Conservation (phyloP, 2,329 filamentous ascomycete genomes). For the Penicillium sp. region DNA sequence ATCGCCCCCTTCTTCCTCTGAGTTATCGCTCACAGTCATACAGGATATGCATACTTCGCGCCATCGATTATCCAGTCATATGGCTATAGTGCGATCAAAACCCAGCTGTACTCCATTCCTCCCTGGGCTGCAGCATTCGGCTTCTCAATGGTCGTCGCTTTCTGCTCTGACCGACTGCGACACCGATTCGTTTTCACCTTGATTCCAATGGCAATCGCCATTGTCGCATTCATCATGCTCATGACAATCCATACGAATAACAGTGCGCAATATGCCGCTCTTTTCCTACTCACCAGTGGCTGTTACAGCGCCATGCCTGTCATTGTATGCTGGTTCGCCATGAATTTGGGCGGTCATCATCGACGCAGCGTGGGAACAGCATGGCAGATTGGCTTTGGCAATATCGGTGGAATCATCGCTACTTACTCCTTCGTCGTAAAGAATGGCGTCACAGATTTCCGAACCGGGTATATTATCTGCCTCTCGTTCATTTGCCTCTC, state of each 20-base stretch:
- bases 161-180: constrained; percentile 64
- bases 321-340: constrained; percentile 78
- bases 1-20: background rate
- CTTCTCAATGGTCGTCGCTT: constrained; percentile 74
- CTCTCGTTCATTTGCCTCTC: constrained; percentile 71
- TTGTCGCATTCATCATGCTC: constrained; percentile 74
- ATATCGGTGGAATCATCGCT: constrained; percentile 73
- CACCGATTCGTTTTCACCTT: constrained; percentile 76
- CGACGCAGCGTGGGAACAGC: constrained; percentile 68
- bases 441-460: constrained; percentile 65
- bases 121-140: constrained; percentile 72
- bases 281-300: constrained; percentile 79
- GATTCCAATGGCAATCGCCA: constrained; percentile 64
- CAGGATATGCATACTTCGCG: constrained; percentile 70
- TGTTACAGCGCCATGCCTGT: constrained; percentile 88
- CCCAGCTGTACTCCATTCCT: constrained; percentile 53
- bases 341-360: constrained; percentile 73
- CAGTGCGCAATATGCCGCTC: constrained; percentile 68
- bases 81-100: constrained; percentile 56
- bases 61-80: constrained; percentile 69
- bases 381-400: constrained; percentile 77
- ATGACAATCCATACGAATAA: constrained; percentile 63
- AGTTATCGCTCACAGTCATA: constrained; percentile 8
- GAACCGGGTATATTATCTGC: constrained; percentile 72
- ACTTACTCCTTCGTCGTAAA: constrained; percentile 66